Evolutionary conservation across 192 early-diverging fungal genomes (phyloP).

Genomic region (Coemansia sp.): DNA sequence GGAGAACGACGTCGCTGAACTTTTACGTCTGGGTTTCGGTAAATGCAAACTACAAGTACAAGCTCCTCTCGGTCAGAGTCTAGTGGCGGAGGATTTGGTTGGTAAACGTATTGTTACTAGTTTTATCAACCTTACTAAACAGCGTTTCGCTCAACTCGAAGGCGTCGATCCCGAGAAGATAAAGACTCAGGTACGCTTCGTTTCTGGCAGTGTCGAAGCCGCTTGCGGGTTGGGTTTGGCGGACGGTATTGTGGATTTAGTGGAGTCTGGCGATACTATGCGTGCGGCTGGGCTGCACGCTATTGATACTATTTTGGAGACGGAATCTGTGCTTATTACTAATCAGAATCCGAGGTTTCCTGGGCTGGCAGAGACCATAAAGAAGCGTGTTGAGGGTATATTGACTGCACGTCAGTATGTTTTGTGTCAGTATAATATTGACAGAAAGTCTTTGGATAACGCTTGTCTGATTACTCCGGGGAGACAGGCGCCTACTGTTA

Average conservation of each 20-base stretch:
- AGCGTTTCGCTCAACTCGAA: constrained; percentile 80
- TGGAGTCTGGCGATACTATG: constrained; percentile 99
- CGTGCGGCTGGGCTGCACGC: constrained; percentile 93
- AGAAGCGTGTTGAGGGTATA: constrained; percentile 86
- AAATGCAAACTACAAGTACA: constrained; percentile 92
- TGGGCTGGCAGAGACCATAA: constrained; percentile 76
- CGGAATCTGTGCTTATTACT: constrained; percentile 90
- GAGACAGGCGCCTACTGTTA: constrained; percentile 90
- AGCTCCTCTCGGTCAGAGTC: constrained; percentile 67
- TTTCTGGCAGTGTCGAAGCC: constrained; percentile 93
- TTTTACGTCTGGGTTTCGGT: constrained; percentile 87
- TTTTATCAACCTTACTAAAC: constrained; percentile 73
- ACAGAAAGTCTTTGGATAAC: constrained; percentile 61
- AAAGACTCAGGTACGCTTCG: constrained; percentile 81
- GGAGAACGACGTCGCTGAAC: constrained; percentile 68
- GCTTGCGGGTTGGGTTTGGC: constrained; percentile 95
- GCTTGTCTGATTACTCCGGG: constrained; percentile 87
- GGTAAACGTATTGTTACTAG: constrained; percentile 96
- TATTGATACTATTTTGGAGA: constrained; percentile 78
- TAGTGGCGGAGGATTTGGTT: constrained; percentile 65
- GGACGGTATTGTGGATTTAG: constrained; percentile 84
- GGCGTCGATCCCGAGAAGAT: constrained; percentile 53
- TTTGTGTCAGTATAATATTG: constrained; percentile 90
- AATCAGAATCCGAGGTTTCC: constrained; percentile 78
- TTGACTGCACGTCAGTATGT: constrained; percentile 88